Evolutionary conservation across 305 asterid genomes (phyloP).

Genomic region (Striga hermonthica): DNA sequence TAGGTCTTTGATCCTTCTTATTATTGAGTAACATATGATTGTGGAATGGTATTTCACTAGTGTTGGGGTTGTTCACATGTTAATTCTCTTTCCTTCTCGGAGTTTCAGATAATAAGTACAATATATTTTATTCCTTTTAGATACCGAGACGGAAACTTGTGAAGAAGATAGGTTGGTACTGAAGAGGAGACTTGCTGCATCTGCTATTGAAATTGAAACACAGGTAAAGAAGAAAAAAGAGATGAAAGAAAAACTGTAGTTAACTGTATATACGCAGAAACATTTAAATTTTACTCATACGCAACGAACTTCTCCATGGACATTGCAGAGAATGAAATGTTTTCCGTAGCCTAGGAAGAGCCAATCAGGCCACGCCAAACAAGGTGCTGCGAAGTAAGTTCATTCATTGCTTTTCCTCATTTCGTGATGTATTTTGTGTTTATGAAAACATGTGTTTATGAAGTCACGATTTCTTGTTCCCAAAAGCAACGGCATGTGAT

Average conservation of each 20-base stretch:
- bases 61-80: conserved; percentile 14
- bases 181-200: conserved; percentile 75
- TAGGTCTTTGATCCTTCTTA: conserved; percentile 5
- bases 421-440: conserved; percentile 23
- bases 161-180: conserved; percentile 62
- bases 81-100: background rate
- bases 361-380: conserved; percentile 28
- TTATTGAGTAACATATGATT: conserved; percentile 10
- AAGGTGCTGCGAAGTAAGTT: conserved; percentile 29
- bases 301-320: conserved; percentile 26
- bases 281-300: conserved; percentile 17
- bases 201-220: conserved; percentile 76
- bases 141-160: conserved; percentile 61
- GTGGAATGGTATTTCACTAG: background rate
- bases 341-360: conserved; percentile 46
- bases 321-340: conserved; percentile 84
- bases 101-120: background rate
- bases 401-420: conserved; percentile 12
- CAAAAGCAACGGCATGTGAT: conserved; percentile 33
- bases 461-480: conserved; percentile 33
- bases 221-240: conserved; percentile 46
- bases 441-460: conserved; percentile 22
- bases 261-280: conserved; percentile 19
- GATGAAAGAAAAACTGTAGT: background rate
- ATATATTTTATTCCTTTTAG: conserved; percentile 38